Conservation (phyloP, 1,284 basidiomycete genomes). For the Blastosporella zonata region DNA sequence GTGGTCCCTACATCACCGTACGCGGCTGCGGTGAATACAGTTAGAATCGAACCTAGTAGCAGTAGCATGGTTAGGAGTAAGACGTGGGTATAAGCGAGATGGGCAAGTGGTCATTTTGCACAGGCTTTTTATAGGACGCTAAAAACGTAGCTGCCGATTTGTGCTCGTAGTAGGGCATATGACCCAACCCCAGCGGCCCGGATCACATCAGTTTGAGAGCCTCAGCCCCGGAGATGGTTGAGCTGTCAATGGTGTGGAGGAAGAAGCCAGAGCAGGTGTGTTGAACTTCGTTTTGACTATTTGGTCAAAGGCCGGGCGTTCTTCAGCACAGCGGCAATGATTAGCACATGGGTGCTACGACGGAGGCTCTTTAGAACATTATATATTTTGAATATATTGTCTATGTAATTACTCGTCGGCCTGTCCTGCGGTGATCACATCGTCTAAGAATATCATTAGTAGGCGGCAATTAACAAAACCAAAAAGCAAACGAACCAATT, state of each 20-base stretch:
- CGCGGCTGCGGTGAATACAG: not conserved
- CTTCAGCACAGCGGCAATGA: too few species aligned
- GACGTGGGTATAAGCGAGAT: not conserved
- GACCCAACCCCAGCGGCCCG: too few species aligned
- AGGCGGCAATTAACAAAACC: slow-evolving; percentile 1
- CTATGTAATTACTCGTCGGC: slow-evolving; percentile 47
- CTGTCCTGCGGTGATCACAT: slow-evolving; percentile 63
- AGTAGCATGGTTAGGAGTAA: not conserved
- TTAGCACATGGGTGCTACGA: not conserved
- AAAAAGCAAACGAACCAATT: slow-evolving; percentile 49
- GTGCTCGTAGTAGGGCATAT: too few species aligned
- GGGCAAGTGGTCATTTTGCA: not conserved
- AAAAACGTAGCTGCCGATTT: too few species aligned
- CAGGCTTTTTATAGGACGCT: not conserved
- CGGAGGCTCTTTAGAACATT: not conserved
- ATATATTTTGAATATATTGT: slow-evolving; percentile 9
- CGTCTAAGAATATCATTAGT: slow-evolving; percentile 40
- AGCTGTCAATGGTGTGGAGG: too few species aligned
- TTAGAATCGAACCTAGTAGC: not conserved
- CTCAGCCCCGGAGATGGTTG: too few species aligned
- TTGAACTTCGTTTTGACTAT: too few species aligned
- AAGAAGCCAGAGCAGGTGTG: too few species aligned
- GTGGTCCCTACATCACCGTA: slow-evolving; percentile 11
- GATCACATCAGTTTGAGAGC: too few species aligned
- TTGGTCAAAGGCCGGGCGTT: too few species aligned